Base-by-base conservation (phyloP, 1,284 basidiomycete species). In the Papiliotrema flavescens region DNA sequence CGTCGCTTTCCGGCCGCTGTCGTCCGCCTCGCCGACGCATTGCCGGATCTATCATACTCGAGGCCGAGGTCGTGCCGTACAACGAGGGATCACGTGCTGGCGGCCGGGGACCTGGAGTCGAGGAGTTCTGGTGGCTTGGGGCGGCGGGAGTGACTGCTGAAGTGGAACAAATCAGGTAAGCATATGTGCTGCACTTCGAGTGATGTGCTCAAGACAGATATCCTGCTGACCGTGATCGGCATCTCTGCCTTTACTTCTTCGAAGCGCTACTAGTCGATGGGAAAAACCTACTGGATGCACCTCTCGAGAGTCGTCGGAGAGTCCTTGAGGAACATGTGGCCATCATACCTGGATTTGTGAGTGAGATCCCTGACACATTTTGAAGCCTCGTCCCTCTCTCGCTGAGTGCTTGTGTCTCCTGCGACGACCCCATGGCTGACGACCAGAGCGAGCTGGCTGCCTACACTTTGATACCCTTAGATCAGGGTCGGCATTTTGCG, bases 21-120 rank as follows among this genome's bases (percentile, higher is more conserved):
- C 14, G 24, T 36, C 9, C 20, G 13, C 15, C 49, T 19, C n/a
- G 14, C 19, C 19, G 19, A 13, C 20, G 32, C 22, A 67, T 83
- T 24, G 20, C 51, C 19, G 70, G 57, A 70, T 83, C 82, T 55
- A 73, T 88, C 32, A 84, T 94, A 19, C 73, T 94, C 0, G 91
- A 95, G 68, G 89, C 89, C 0, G 91, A 95, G 73, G 89, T 94
- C 83, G 85, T 93, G 4, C 85, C 88, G 0, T 93, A 82, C 70
- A 83, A 86, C 46, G 85, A 85, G 24, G 74, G 70, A 0, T 66
- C 54, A 3, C 53, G 75, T 13, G 56, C 69, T 51, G 65, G 74
- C 2, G 60, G 60, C 2, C 55, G 67, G 6, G 72, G 70, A 2
- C 67, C 71, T 1, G 75, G 74, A 2, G 75, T 80, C 45, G 79